Evolutionary conservation across 2,329 filamentous ascomycete species (phyloP).

Genomic region (Colletotrichum sojae): DNA sequence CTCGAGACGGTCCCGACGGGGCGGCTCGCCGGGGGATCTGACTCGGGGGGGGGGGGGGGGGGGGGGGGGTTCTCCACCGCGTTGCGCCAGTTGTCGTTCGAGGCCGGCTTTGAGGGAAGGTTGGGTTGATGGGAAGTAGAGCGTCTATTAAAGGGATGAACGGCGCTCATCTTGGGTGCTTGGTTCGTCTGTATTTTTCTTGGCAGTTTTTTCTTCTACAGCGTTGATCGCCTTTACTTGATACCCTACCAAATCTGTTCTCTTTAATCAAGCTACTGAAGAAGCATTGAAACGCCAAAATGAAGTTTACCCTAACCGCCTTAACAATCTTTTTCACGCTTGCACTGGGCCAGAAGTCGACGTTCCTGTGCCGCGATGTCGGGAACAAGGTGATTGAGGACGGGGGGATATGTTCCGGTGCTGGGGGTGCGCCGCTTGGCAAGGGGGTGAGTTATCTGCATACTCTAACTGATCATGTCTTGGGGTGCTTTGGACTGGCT

Average conservation of each 20-base stretch:
- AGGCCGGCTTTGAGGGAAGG: too few relatives aligned
- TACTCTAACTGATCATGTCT: rapidly evolving
- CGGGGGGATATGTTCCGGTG: slow-evolving; percentile 1
- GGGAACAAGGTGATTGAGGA: slow-evolving; percentile 22
- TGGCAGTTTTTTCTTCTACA: neutral
- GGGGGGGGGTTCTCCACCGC: too few relatives aligned
- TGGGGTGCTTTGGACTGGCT: too few relatives aligned
- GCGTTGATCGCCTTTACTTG: neutral
- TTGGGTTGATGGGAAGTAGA: too few relatives aligned
- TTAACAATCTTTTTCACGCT: neutral
- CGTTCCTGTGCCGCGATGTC: slow-evolving; percentile 16
- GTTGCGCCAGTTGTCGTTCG: too few relatives aligned
- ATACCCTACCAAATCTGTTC: neutral
- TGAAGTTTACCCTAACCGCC: slow-evolving; percentile 18
- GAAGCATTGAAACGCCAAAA: neutral
- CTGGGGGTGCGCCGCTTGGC: slow-evolving; percentile 19
- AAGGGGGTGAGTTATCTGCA: slow-evolving; percentile 13
- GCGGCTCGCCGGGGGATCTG: slow-evolving; percentile 8
- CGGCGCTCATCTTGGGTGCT: neutral
- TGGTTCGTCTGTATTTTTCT: slow-evolving; percentile 16
- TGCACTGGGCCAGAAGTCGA: slow-evolving; percentile 8
- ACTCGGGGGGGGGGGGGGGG: too few relatives aligned
- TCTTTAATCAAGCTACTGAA: neutral
- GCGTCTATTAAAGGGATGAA: slow-evolving; percentile 22
- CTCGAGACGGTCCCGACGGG: slow-evolving; percentile 24